Percentiles rank a stretch among this genome's conserved stretches.
phyloP scores from a whole-genome alignment of 352 stramenopile species.

The Phytophthora palmivora region DNA sequence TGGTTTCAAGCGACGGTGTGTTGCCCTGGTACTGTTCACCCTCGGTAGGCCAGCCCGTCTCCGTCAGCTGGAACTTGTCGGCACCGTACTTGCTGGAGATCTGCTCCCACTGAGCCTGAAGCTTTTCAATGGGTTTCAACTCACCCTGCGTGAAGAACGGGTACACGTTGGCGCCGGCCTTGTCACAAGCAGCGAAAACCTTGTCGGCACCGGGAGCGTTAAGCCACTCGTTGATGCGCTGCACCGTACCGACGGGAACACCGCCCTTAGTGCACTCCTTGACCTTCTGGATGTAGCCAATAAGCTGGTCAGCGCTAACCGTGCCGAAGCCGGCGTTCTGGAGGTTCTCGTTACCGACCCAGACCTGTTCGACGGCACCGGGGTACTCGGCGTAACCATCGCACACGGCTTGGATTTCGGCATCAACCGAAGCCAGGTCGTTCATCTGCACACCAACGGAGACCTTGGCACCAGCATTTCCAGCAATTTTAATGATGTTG shows the following conservation, averaged over 20 bases:
- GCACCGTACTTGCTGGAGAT: conserved; percentile 46
- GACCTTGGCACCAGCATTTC: conserved; percentile 53
- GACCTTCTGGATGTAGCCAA: conserved; percentile 62
- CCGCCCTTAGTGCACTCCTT: conserved; percentile 48
- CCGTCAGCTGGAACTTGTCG: conserved; percentile 49
- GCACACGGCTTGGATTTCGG: conserved; percentile 69
- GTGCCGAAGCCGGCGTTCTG: conserved; percentile 56
- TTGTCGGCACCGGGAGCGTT: conserved; percentile 25
- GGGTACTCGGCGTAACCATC: conserved; percentile 49
- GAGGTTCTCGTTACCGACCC: conserved; percentile 82
- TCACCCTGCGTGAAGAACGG: conserved; percentile 51
- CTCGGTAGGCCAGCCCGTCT: conserved; percentile 63
- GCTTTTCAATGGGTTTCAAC: conserved; percentile 46
- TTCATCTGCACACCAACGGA: conserved; percentile 70
- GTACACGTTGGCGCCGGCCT: conserved; percentile 50
- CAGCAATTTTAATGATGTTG: conserved; percentile 60
- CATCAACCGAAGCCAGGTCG: conserved; percentile 43
- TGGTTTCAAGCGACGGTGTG: conserved; percentile 44
- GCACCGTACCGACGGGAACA: conserved; percentile 67
- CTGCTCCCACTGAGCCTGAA: conserved; percentile 58
- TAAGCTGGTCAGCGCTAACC: conserved; percentile 43
- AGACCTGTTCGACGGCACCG: conserved; percentile 55
- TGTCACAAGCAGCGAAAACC: conserved; percentile 32
- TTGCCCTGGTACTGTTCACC: conserved; percentile 42
- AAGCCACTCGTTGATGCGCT: conserved; percentile 78